Base-by-base conservation (phyloP, 495 filamentous ascomycete genomes). In the Penicillium simplicissimum region DNA sequence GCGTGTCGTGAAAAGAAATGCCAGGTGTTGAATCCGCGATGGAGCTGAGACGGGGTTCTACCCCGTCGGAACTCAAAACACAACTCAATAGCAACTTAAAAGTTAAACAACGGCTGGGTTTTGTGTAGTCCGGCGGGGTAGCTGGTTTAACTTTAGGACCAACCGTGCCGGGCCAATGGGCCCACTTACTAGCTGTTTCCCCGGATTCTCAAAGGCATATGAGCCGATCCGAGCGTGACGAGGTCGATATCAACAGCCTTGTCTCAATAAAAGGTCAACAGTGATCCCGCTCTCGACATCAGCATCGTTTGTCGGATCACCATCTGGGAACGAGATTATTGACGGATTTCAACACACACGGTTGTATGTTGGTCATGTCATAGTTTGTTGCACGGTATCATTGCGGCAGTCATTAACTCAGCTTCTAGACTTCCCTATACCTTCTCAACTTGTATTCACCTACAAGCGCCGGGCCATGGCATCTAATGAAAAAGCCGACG, bases 11-110 rank as follows among this genome's bases (percentile, higher is more conserved):
- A 33, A 49, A 42, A 14, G n/a, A 8, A 42, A n/a, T 17, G 40
- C 40, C 5, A 42, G 15, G n/a, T 14, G 2, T 1, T 8, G 45
- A 49, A 49, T 23, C 45, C 21, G 21, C 19, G 47, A 49, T 5
- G 6, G 28, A 31, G 28, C 2, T 7, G 6, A 31, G 4, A 28
- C 4, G 25, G 23, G 28, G 28, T 13, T 25, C 4, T 1, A 49
- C 47, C 47, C 47, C 47, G 47, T 49, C 47, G 47, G 47, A 49
- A 49, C 47, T 49, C 21, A 49, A 49, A 49, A 48, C 47, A 23
- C 21, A 49, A 31, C 47, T 49, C 21, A 49, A 31, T 14, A 25
- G 7, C 23, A 14, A 31, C 23, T 14, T n/a, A 3, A n/a, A n/a
- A n/a, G n/a, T n/a, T n/a, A n/a, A n/a, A n/a, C n/a, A n/a, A n/a